Conservation (phyloP, 1,284 basidiomycete genomes). For the Ganoderma boninense region DNA sequence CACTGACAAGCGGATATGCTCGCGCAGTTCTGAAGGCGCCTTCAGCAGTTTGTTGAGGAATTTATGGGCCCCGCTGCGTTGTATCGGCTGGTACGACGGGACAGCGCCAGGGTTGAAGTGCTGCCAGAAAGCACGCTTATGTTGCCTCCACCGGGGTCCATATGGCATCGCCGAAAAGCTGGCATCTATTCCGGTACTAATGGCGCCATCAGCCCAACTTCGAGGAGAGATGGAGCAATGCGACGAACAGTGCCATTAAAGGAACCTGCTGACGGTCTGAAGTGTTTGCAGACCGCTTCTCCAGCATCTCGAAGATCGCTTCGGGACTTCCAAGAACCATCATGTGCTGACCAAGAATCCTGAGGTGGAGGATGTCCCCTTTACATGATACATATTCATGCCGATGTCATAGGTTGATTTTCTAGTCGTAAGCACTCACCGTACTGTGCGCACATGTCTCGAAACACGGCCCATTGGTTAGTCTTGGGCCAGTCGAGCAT, state of each 20-base stretch:
- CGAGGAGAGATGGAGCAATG: not conserved
- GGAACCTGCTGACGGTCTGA: conserved; percentile 6
- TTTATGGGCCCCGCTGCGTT: conserved; percentile 1
- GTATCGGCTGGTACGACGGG: not conserved
- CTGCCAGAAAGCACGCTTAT: conserved; percentile 24
- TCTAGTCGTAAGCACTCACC: conserved; percentile 2
- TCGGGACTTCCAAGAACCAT: conserved; percentile 6
- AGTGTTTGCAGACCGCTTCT: conserved; percentile 10
- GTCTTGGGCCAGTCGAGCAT: conserved; percentile 5
- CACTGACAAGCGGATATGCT: conserved; percentile 13
- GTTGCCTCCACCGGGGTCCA: conserved; percentile 19
- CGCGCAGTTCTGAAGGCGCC: not conserved
- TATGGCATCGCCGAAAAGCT: conserved; percentile 13
- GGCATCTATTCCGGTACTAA: conserved; percentile 15
- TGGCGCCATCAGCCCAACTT: not conserved
- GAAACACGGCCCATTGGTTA: conserved; percentile 1
- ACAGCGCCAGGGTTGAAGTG: conserved; percentile 12
- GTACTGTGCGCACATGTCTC: conserved; percentile 9
- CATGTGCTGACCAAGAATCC: not conserved
- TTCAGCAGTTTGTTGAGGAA: conserved; percentile 9
- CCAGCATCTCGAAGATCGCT: conserved; percentile 1
- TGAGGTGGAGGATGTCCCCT: conserved; percentile 8
- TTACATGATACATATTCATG: not conserved
- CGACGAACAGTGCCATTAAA: not conserved
- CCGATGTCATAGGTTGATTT: not conserved